A percentile compares a stretch with the other conserved stretches of the same genome.
Conservation (phyloP, 2,329 filamentous ascomycete genomes). For the Epichloe hybrida region DNA sequence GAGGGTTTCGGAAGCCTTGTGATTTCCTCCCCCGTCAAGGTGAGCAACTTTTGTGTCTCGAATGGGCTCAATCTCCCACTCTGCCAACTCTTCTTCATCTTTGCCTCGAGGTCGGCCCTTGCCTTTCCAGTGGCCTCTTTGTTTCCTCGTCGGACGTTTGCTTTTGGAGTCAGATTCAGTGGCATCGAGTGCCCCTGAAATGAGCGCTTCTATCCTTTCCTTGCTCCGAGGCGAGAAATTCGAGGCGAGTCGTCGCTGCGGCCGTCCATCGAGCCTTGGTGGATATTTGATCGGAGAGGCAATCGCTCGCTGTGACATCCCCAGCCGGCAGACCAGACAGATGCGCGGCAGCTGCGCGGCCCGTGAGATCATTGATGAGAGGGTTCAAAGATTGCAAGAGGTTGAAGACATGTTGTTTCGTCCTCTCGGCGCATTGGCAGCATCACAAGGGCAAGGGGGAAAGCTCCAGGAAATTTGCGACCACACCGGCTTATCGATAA, state of each 20-base stretch:
- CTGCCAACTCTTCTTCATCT: slow-evolving; percentile 3
- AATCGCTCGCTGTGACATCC: slow-evolving; percentile 13
- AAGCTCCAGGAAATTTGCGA: slow-evolving; percentile 3
- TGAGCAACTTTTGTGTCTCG: neutral
- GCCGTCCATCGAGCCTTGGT: slow-evolving; percentile 3
- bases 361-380: slow-evolving; percentile 22
- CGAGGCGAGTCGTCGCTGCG: slow-evolving; percentile 13
- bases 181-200: slow-evolving; percentile 7
- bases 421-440: neutral
- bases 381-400: neutral
- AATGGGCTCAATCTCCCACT: slow-evolving; percentile 5
- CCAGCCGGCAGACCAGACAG: slow-evolving; percentile 21
- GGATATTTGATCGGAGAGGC: slow-evolving; percentile 2
- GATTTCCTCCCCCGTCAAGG: neutral
- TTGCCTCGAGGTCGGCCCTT: slow-evolving; percentile 1
- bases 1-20: neutral
- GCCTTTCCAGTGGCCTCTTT: neutral
- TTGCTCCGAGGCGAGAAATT: slow-evolving; percentile 11
- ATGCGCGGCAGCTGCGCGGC: slow-evolving; percentile 19
- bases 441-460: neutral
- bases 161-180: neutral
- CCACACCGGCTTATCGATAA: slow-evolving; percentile 4
- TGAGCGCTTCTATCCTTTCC: slow-evolving; percentile 14
- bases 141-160: neutral
- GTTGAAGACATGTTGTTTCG: neutral